phyloP scores from a whole-genome alignment of 306 rosid species.

The Cicer judaicum region DNA sequence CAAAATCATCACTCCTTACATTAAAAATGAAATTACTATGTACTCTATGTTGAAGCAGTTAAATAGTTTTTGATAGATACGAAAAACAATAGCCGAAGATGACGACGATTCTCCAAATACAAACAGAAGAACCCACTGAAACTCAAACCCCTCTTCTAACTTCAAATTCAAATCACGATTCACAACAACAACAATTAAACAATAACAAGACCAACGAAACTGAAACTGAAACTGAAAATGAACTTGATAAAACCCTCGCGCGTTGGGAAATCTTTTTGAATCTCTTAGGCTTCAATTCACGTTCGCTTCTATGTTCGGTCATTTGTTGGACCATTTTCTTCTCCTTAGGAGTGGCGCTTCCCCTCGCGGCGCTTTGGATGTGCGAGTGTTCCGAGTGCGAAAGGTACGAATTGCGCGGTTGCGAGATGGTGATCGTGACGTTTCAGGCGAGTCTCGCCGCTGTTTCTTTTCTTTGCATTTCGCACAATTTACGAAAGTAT shows the following conservation, averaged over 20 bases:
- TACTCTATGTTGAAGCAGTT: no score
- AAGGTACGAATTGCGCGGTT: constrained; percentile 55
- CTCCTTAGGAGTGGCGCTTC: constrained; percentile 56
- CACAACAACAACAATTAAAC: background rate
- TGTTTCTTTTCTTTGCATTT: constrained; percentile 70
- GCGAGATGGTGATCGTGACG: constrained; percentile 67
- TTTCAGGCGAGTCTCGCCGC: constrained; percentile 81
- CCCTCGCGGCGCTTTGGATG: constrained; percentile 53
- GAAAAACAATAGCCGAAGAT: background rate
- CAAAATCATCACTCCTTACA: no score
- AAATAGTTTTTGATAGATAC: no score
- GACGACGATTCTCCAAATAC: constrained; percentile 46
- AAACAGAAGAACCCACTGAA: constrained; percentile 49
- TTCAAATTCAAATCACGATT: constrained; percentile 39
- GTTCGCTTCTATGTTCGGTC: constrained; percentile 33
- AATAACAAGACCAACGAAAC: background rate
- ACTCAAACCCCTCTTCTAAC: constrained; percentile 49
- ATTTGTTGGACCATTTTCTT: constrained; percentile 64
- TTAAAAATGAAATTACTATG: no score
- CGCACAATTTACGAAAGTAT: constrained; percentile 64
- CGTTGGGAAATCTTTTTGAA: constrained; percentile 55
- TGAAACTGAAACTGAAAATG: background rate
- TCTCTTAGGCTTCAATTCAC: constrained; percentile 62
- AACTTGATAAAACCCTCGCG: constrained; percentile 53
- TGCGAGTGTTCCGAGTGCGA: constrained; percentile 54